Evolutionary conservation across 371 early-diverging fungal species (phyloP).

Genomic region (Mucor velutinosus): DNA sequence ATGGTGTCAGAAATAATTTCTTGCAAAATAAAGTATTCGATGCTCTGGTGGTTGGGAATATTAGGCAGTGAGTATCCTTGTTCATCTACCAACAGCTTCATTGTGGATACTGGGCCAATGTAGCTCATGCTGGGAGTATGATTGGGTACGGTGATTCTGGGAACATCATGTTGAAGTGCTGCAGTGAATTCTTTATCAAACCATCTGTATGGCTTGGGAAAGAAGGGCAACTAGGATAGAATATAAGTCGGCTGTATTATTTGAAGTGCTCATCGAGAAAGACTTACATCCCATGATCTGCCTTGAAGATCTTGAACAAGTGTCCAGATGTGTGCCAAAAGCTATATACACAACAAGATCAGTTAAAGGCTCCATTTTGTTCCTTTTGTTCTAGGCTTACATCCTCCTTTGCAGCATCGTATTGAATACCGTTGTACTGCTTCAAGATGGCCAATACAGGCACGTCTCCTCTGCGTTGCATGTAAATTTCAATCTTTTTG

Average conservation of each 20-base stretch:
- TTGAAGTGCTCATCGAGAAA: not conserved
- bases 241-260: not conserved
- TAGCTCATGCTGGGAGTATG: constrained; percentile 31
- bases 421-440: constrained; percentile 53
- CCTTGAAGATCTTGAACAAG: constrained; percentile 61
- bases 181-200: constrained; percentile 60
- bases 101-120: constrained; percentile 25
- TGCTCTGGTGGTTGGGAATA: constrained; percentile 55
- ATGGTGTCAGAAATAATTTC: constrained; percentile 82
- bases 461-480: constrained; percentile 53
- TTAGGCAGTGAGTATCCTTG: constrained; percentile 30
- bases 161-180: constrained; percentile 68
- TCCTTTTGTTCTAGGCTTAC: constrained; percentile 35
- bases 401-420: constrained; percentile 55
- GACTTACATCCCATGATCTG: constrained; percentile 66
- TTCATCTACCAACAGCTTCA: constrained; percentile 51
- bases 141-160: constrained; percentile 50
- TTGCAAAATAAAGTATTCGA: constrained; percentile 76
- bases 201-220: constrained; percentile 60
- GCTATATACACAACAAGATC: constrained; percentile 33
- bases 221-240: constrained; percentile 32
- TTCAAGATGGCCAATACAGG: constrained; percentile 54
- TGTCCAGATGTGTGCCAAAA: constrained; percentile 69
- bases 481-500: constrained; percentile 62
- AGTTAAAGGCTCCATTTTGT: not conserved